Base-by-base conservation (phyloP, 805 yeast species). In the Lipomyces sp. region DNA sequence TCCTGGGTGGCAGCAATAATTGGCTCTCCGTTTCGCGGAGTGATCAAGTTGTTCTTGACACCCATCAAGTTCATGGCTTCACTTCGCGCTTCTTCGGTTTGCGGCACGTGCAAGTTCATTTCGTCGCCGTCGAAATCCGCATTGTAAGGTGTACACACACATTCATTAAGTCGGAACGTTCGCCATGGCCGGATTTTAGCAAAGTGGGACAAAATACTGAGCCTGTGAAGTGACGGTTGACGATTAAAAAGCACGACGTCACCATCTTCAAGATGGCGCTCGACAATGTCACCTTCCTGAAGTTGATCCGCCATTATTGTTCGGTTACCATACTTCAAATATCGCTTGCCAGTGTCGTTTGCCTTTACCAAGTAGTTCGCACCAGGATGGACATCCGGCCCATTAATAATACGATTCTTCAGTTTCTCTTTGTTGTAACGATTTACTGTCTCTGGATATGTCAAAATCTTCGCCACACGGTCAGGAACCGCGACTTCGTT, bases 111-210 rank as follows among this genome's bases (percentile, higher is more conserved):
- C 75, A 95, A 82, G 78, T 95, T 95, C 99, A 95, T 95, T 79
- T 95, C 99, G 80, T 95, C 99, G 80, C 99, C 99, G 79, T 95
- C 99, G 77, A 95, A 95, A 85, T 95, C 99, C 51, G 99, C 99
- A 78, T 96, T 96, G 80, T 95, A 95, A 1, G 99, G 99, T 0
- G 99, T 95, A 81, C 99, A 95, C 8, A 95, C 99, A 88, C 99
- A 95, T 79, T 95, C 98, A 77, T 95, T 95, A 73, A 95, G 83
- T 72, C 99, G 84, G 81, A 95, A 91, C 1, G 99, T 95, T 80
- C 99, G 85, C 98, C 98, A 95, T 0, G 99, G 99, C 75, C 97
- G 85, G 73, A 95, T 88, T 76, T 92, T 93, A 57, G 97, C 99
- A 78, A 88, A 93, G 82, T 95, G 99, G 1, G 98, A 89, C 72